A percentile compares a stretch with the other conserved stretches of the same genome.
phyloP scores from a whole-genome alignment of 2,329 filamentous ascomycete species.

The Hymenoscyphus infarciens region DNA sequence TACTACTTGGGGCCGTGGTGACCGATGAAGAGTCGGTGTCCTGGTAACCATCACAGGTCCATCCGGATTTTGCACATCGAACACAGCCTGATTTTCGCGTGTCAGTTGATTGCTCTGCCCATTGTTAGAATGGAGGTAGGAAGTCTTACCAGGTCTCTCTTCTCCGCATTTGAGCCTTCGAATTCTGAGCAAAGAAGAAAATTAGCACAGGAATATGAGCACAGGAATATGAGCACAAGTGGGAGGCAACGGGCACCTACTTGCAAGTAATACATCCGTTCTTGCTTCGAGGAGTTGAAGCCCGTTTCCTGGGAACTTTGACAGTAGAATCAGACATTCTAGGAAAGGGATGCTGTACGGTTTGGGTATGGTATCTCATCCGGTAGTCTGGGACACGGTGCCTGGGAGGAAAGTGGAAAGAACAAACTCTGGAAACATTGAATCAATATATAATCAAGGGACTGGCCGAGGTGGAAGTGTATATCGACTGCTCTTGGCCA shows the following conservation, averaged over 20 bases:
- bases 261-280: conserved; percentile 66
- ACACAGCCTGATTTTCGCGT: conserved; percentile 15
- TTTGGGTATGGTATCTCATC: neutral
- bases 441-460: neutral
- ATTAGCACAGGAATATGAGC: neutral
- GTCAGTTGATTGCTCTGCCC: neutral
- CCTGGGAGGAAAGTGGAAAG: neutral
- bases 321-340: conserved; percentile 10
- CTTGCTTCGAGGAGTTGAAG: conserved; percentile 28
- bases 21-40: neutral
- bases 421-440: neutral
- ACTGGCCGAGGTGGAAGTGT: neutral
- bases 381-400: neutral
- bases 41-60: conserved; percentile 32
- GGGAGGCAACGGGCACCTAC: conserved; percentile 42
- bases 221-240: neutral
- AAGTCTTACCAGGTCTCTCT: conserved; percentile 22
- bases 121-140: neutral
- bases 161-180: conserved; percentile 33
- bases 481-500: neutral
- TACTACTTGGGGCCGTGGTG: neutral
- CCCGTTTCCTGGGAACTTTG: conserved; percentile 16
- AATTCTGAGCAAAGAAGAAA: conserved; percentile 24
- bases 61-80: conserved; percentile 29
- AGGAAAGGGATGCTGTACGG: neutral